Evolutionary conservation across 176 grass and related monocot species (phyloP).

Genomic region (Aegilops speltoides): DNA sequence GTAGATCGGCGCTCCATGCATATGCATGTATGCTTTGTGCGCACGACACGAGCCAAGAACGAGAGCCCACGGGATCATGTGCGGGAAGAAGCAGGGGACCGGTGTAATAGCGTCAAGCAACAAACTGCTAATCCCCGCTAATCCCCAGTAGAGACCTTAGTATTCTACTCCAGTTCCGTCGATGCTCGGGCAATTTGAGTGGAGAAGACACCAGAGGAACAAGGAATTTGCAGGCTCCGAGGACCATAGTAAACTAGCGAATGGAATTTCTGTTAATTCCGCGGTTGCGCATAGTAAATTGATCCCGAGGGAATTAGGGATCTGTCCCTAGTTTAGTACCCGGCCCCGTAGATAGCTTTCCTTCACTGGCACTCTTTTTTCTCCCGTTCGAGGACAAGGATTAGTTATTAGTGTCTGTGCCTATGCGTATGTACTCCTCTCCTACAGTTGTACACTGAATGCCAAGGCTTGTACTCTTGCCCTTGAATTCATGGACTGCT

Average conservation of each 20-base stretch:
- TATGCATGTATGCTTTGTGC: not conserved
- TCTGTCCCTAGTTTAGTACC: not conserved
- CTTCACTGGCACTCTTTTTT: conserved; percentile 56
- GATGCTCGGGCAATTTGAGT: conserved; percentile 13
- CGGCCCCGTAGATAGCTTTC: conserved; percentile 15
- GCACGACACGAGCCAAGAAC: not conserved
- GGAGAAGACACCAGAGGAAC: conserved; percentile 40
- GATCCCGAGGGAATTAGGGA: conserved; percentile 56
- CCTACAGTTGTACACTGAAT: conserved; percentile 38
- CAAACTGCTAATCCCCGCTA: not conserved
- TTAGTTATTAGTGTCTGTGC: not conserved
- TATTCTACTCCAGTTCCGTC: not conserved
- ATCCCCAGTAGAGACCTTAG: not conserved
- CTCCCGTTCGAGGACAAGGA: not conserved
- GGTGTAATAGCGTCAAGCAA: too few species aligned
- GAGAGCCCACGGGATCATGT: not conserved
- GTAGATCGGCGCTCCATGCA: not conserved
- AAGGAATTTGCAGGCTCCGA: conserved; percentile 40
- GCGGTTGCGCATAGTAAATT: conserved; percentile 6
- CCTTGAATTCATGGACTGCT: conserved; percentile 21
- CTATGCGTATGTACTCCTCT: not conserved
- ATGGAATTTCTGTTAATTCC: conserved; percentile 29
- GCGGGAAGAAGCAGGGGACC: too few species aligned
- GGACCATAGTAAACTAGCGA: not conserved
- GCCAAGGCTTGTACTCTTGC: conserved; percentile 25